These are phyloP conservation scores for Solanum gracilifrons DNA, from an alignment of 257 asterid species.

Conservation along the genomic window DNA sequence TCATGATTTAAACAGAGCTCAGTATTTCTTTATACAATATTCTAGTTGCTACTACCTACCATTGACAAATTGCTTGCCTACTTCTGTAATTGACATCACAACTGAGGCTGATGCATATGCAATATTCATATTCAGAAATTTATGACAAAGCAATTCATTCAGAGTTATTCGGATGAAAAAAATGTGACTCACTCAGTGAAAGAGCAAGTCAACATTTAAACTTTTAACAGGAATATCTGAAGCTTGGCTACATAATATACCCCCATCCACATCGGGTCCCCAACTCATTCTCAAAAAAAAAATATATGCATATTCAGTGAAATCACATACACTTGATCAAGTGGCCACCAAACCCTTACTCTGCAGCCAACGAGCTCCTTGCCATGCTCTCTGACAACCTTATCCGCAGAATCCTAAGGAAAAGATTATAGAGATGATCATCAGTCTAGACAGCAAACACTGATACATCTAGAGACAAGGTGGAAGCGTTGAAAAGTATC, in stretches of 20 bases:
- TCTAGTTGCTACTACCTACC: neutral
- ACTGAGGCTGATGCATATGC: neutral
- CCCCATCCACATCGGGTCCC: neutral
- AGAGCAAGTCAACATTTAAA: neutral
- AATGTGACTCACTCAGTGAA: neutral
- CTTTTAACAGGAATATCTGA: neutral
- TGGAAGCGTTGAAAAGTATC: neutral
- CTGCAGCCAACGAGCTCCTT: constrained; percentile 18
- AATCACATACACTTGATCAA: constrained; percentile 21
- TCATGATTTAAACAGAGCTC: neutral
- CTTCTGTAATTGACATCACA: neutral
- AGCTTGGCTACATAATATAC: neutral
- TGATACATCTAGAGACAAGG: neutral
- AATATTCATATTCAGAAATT: neutral
- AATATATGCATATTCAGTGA: neutral
- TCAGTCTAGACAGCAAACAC: neutral
- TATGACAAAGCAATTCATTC: neutral
- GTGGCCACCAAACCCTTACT: constrained; percentile 32
- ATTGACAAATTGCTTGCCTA: neutral
- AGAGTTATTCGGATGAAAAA: neutral
- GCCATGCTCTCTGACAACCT: neutral
- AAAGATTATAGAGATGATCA: neutral
- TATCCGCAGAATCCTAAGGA: constrained; percentile 7
- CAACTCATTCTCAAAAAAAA: neutral
- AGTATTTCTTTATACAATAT: neutral